Evolutionary conservation across 345 rosid genomes (phyloP).

Genomic region (Orychophragmus violaceus): DNA sequence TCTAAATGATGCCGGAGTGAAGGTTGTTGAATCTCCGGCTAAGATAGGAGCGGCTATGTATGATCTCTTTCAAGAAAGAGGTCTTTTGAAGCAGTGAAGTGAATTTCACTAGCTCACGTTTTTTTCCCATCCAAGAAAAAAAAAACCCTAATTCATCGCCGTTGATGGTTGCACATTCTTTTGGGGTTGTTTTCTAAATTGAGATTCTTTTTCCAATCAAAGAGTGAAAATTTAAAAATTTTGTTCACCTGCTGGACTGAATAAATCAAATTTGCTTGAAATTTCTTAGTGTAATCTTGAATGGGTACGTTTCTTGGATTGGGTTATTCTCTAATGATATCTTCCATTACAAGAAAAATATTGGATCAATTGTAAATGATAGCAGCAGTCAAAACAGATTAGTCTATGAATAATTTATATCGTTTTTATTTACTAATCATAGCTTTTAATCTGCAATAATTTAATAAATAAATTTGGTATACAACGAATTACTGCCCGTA

Average conservation of each 20-base stretch:
- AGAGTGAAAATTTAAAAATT: neutral
- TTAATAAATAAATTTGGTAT: too few relatives aligned
- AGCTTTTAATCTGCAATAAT: too few relatives aligned
- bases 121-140: neutral
- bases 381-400: too few relatives aligned
- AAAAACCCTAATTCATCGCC: conserved; percentile 18
- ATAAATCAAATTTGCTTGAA: neutral
- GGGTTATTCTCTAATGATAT: neutral
- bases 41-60: conserved; percentile 80
- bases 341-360: neutral
- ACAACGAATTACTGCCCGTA: too few relatives aligned
- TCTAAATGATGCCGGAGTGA: conserved; percentile 84
- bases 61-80: conserved; percentile 74
- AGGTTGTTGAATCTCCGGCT: conserved; percentile 94
- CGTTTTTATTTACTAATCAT: too few relatives aligned
- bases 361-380: too few relatives aligned
- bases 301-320: neutral
- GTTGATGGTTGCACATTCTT: conserved; percentile 16
- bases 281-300: neutral
- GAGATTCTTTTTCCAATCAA: conserved; percentile 10
- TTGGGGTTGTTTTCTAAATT: conserved; percentile 15
- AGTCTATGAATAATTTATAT: too few relatives aligned
- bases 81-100: conserved; percentile 47
- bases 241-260: neutral
- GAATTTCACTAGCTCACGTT: conserved; percentile 16